Conservation (phyloP, 192 early-diverging fungal genomes). For the Rhizoclosmatium sp. region DNA sequence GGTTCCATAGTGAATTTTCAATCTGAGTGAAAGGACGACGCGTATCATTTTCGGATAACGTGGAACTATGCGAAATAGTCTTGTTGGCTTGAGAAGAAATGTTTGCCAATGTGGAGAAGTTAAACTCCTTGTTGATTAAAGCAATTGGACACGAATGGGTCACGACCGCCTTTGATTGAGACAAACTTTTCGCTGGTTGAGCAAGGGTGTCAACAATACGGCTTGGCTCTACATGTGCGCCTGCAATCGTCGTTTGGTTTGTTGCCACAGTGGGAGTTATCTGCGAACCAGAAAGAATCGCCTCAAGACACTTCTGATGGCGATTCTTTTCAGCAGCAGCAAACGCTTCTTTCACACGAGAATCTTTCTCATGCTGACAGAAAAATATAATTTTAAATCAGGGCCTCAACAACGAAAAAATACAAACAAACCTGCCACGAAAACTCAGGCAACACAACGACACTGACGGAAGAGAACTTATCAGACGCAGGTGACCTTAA, state of each 20-base stretch:
- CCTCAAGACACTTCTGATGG: constrained; percentile 22
- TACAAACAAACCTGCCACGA: constrained; percentile 14
- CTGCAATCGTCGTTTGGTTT: neutral
- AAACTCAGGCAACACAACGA: neutral
- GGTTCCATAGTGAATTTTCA: constrained; percentile 60
- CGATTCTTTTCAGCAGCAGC: constrained; percentile 16
- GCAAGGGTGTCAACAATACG: constrained; percentile 1
- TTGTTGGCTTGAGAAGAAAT: neutral
- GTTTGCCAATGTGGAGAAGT: constrained; percentile 7
- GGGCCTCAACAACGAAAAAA: neutral
- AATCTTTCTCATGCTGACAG: constrained; percentile 4
- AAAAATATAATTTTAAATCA: neutral
- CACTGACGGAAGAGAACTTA: neutral
- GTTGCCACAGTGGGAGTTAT: neutral
- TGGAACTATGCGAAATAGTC: neutral
- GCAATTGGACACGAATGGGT: constrained; percentile 28
- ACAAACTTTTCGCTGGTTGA: constrained; percentile 9
- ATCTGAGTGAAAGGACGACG: constrained; percentile 36
- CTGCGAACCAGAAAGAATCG: constrained; percentile 12
- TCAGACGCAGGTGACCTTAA: constrained; percentile 9
- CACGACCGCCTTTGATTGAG: neutral
- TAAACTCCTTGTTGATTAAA: constrained; percentile 14
- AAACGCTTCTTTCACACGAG: neutral
- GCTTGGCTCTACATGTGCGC: neutral
- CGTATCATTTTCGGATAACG: neutral